Evolutionary conservation across 805 yeast genomes (phyloP), one percentile per base, ranked within the genome.

Genomic region (Lipomyces chichibuensis): DNA sequence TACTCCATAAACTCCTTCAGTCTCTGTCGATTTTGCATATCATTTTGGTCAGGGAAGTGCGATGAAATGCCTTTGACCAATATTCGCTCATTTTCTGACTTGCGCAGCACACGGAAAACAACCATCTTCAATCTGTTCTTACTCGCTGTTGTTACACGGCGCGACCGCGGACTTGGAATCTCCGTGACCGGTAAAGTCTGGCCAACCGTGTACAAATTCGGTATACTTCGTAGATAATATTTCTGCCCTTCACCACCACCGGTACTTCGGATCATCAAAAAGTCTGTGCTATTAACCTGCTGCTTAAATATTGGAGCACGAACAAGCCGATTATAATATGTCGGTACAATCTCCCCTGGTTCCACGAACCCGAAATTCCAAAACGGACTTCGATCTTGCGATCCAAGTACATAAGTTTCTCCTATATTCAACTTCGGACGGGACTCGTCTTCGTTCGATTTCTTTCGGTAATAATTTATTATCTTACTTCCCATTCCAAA

Each of bases 281-380:
- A 95, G 74, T 95, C 99, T 0, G 97, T 92, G 29, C 82, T 77
- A 29, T 84, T 82, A 0, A 88, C 83, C 55, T 92, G 96, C 75
- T 95, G 99, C 74, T 88, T 88, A 80, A 91, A 94, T 2, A 94
- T 84, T 0, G 99, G 99, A 0, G 99, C 98, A 69, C 99, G 81
- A 3, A 89, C 77, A 89, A 95, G 88, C 74, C 92, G 90, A 76
- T 94, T 95, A 80, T 95, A 95, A 58, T 94, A 80, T 0, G 99
- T 91, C 0, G 98, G 98, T 2, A 93, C 97, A 64, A 92, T 86
- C 73, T 89, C 91, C 2, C 99, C 99, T 2, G 92, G 91, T 57
- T 92, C 97, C 7, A 95, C 98, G 79, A 90, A 91, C 1, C 99
- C 99, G 80, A 92, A 95, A 77, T 93, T 95, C 98, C 99, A 95